Base-by-base conservation (phyloP, 805 yeast genomes). In the Suhomyces tanzawaensis region DNA sequence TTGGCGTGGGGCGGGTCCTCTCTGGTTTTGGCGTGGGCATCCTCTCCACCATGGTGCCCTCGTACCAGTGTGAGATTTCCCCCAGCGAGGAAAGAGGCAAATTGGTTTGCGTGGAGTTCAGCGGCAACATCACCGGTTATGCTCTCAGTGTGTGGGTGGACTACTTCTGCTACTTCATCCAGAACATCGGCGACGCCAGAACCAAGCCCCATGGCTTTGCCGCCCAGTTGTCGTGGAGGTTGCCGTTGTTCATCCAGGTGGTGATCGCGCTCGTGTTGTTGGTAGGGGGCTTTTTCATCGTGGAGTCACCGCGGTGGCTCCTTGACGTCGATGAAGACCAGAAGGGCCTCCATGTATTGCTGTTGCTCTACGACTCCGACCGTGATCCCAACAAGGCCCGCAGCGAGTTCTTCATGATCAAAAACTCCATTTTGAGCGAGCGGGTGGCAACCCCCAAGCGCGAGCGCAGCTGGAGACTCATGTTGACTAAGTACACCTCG, bases 251-350 rank as follows among this genome's bases (percentile, higher is more conserved):
- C 39, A 64, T 85, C 34, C 96, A 88, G 58, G 83, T 85, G 36
- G 53, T 82, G 3, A 80, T 90, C 54, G 95, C 95, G 0, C 42
- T 74, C 2, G 63, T 82, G 4, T 65, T 89, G 19, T 79, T 80
- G 19, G 46, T 77, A 3, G 97, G 97, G 3, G 82, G 95, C 1
- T 77, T 81, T 37, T 69, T 84, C 41, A 79, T 90, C 26, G 89
- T 86, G 4, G 97, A 89, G 53, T 81, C 90, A 34, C 97, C 97
- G 4, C 72, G 96, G 48, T 89, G 96, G 95, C 68, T 90, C 36
- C 64, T 90, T 25, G 90, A 85, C 57, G 82, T 83, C 44, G 95
- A 88, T 55, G 76, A 72, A 46, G 87, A 82, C 44, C 76, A 71
- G 36, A 71, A 72, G 42, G 81, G 80, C 4, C 73, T 64, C 41